phyloP scores from a whole-genome alignment of 345 rosid species.

The Turritis glabra region DNA sequence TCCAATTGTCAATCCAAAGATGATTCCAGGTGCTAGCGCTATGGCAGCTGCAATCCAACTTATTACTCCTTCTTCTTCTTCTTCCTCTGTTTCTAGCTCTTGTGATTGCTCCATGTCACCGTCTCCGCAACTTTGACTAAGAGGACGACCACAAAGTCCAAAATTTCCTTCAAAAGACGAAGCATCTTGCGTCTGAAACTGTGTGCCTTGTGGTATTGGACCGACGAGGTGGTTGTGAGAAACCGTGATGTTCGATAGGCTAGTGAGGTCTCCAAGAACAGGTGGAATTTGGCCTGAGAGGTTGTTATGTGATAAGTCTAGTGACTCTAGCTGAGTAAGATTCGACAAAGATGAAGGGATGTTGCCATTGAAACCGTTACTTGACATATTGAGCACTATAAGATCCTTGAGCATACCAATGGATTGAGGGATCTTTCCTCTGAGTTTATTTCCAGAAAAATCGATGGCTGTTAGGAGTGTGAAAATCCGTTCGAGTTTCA shows the following conservation, averaged over 20 bases:
- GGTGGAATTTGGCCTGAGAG: conserved; percentile 17
- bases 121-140: not conserved
- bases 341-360: conserved; percentile 5
- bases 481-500: not conserved
- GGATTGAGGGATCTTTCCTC: conserved; percentile 1
- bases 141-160: conserved; percentile 1
- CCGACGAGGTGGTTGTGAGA: not conserved
- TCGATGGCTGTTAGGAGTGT: conserved; percentile 1
- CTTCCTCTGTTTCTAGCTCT: not conserved
- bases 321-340: not conserved
- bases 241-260: no score
- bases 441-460: not conserved
- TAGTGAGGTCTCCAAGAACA: no score
- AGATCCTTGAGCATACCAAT: conserved; percentile 14
- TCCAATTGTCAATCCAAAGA: not conserved
- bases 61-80: not conserved
- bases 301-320: conserved; percentile 16
- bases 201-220: not conserved
- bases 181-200: not conserved
- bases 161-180: not conserved
- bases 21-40: not conserved
- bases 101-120: not conserved
- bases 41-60: conserved; percentile 8
- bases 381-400: not conserved
- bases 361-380: conserved; percentile 5